Evolutionary conservation across 148 eudicot species (phyloP), one percentile per base, ranked within the genome.

Genomic region (Salicornia ramosissima): DNA sequence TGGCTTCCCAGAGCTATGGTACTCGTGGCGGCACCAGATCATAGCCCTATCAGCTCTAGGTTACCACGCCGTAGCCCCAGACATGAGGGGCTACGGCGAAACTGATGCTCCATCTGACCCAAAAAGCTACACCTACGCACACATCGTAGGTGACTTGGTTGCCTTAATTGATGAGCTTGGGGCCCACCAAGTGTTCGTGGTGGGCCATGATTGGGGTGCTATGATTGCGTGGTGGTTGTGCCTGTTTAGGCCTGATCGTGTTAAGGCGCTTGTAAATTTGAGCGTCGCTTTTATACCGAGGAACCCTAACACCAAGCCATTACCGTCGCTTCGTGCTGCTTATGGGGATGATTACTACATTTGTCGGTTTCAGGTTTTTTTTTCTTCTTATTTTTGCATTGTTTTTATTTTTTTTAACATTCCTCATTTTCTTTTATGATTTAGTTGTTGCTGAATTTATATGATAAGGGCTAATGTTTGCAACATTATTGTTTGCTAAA

Each of bases 171-270:
- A 82, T 21, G 75, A 50, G 3, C 49, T 87, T 70, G 77, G 81
- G 10, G 73, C 76, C 22, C 79, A 85, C 6, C 39, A 49, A 53
- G 82, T 81, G n/a, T 87, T 80, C 68, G 59, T 87, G 24, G 88
- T 87, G 26, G 88, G 86, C 12, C 91, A 87, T 70, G 90, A 86
- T n/a, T 86, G 86, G 87, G 90, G 90, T 0, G 88, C 91, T 10
- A 28, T 68, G 13, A 73, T 87, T 28, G 86, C 86, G 12, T 87
- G 88, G 91, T 55, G 76, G 52, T 66, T 87, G 10, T 83, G 89
- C 71, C 29, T 85, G 58, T 55, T 85, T 14, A 69, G 89, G 65
- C 87, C 87, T 18, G 89, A 87, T 49, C 71, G 71, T 34, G 70
- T 85, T 24, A 85, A 68, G 79, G 85, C 84, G 54, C 61, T 81